These are phyloP conservation scores for Pezicula rhizophila DNA, from an alignment of 2,329 filamentous ascomycete species.

Conservation along the genomic window DNA sequence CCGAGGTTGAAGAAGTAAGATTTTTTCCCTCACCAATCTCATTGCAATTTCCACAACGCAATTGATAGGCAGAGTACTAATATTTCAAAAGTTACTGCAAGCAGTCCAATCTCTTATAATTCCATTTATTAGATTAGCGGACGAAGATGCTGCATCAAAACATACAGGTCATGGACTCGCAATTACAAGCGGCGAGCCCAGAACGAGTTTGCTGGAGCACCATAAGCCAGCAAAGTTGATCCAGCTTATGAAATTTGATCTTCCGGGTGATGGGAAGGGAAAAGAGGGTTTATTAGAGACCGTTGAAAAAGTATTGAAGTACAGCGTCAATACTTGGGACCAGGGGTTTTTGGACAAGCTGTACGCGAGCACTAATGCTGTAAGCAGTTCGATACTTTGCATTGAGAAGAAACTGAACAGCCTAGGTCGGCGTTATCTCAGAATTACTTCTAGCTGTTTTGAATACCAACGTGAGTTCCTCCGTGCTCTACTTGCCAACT, in stretches of 20 bases:
- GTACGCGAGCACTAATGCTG: slow-evolving; percentile 83
- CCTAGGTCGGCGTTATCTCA: slow-evolving; percentile 70
- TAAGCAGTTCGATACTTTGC: slow-evolving; percentile 31
- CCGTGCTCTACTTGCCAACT: background rate
- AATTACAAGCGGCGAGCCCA: slow-evolving; percentile 31
- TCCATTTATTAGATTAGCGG: slow-evolving; percentile 65
- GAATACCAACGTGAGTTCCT: slow-evolving; percentile 72
- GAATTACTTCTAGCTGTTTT: slow-evolving; percentile 79
- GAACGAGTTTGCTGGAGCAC: slow-evolving; percentile 58
- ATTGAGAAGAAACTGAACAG: background rate
- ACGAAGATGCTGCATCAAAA: slow-evolving; percentile 52
- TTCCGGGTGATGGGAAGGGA: slow-evolving; percentile 54
- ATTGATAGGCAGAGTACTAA: slow-evolving; percentile 6
- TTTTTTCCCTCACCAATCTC: background rate
- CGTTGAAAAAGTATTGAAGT: slow-evolving; percentile 65
- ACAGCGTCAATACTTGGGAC: slow-evolving; percentile 98
- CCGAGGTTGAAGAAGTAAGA: slow-evolving; percentile 41
- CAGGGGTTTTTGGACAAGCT: slow-evolving; percentile 95
- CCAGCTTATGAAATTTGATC: slow-evolving; percentile 49
- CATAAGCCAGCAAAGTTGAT: slow-evolving; percentile 52
- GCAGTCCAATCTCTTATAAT: slow-evolving; percentile 63
- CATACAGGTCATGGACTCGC: slow-evolving; percentile 43
- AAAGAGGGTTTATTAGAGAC: slow-evolving; percentile 69
- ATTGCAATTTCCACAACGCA: background rate
- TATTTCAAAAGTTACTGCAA: slow-evolving; percentile 52